phyloP scores from a whole-genome alignment of 768 basidiomycete species.

The Guyanaporus albipodus region DNA sequence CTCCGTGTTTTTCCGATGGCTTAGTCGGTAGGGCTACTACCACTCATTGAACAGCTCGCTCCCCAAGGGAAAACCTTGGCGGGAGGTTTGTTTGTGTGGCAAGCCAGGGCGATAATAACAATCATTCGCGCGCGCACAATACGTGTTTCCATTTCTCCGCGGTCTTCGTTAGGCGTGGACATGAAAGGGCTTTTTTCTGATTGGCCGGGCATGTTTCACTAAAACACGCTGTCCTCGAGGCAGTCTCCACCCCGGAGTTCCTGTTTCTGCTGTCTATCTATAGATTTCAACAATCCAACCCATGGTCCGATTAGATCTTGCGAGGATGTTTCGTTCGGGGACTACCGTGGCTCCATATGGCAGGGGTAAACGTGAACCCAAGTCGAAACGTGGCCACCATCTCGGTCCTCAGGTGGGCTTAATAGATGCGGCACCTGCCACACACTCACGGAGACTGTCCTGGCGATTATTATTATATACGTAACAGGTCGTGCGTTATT shows the following conservation, averaged over 20 bases:
- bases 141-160: slow-evolving; percentile 21
- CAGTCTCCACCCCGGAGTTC: slow-evolving; percentile 22
- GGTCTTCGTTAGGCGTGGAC: slow-evolving; percentile 11
- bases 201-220: slow-evolving; percentile 24
- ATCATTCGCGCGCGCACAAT: slow-evolving; percentile 2
- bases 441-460: slow-evolving; percentile 13
- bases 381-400: slow-evolving; percentile 5
- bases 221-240: slow-evolving; percentile 18
- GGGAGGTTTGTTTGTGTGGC: slow-evolving; percentile 25
- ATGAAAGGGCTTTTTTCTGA: slow-evolving; percentile 5
- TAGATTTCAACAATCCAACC: slow-evolving; percentile 16
- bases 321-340: slow-evolving; percentile 15
- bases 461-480: slow-evolving; percentile 19
- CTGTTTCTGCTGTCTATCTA: slow-evolving; percentile 30
- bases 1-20: slow-evolving; percentile 6
- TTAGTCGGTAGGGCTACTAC: slow-evolving; percentile 4
- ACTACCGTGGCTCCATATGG: slow-evolving; percentile 14
- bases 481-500: slow-evolving; percentile 16
- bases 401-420: slow-evolving; percentile 14
- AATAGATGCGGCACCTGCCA: slow-evolving; percentile 8
- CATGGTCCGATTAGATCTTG: slow-evolving; percentile 15
- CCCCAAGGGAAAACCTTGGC: slow-evolving; percentile 33
- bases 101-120: slow-evolving; percentile 12
- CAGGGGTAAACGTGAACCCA: slow-evolving; percentile 10
- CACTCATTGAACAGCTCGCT: slow-evolving; percentile 28